These are phyloP conservation scores for Suhomyces taliae DNA, from an alignment of 1,139 yeast genomes.

Conservation along the genomic window DNA sequence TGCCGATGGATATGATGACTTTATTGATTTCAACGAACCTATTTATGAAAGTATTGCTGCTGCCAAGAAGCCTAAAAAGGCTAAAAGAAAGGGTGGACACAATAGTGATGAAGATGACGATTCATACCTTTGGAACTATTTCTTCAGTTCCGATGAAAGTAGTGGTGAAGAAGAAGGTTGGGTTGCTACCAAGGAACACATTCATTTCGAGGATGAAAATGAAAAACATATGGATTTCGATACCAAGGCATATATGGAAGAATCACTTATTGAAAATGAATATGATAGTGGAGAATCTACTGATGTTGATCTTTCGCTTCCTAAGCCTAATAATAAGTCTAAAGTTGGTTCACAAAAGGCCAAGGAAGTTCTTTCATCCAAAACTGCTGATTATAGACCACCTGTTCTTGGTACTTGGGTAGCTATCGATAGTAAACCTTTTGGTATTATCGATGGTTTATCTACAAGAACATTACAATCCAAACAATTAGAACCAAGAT, in stretches of 20 bases:
- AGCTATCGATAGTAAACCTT: slow-evolving; percentile 74
- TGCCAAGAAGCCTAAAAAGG: slow-evolving; percentile 7
- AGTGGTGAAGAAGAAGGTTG: slow-evolving; percentile 23
- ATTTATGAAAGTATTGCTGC: slow-evolving; percentile 4
- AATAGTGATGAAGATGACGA: slow-evolving; percentile 53
- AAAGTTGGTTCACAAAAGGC: slow-evolving; percentile 72
- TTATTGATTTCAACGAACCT: slow-evolving; percentile 19
- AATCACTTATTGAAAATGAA: slow-evolving; percentile 22
- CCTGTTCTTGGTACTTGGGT: slow-evolving; percentile 94
- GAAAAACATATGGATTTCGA: slow-evolving; percentile 1
- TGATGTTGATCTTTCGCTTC: slow-evolving; percentile 80
- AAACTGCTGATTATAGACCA: slow-evolving; percentile 82
- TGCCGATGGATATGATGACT: slow-evolving; percentile 24
- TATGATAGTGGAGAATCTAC: slow-evolving; percentile 79
- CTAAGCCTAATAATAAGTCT: slow-evolving; percentile 57
- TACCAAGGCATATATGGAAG: slow-evolving; percentile 8
- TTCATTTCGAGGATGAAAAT: slow-evolving; percentile 2
- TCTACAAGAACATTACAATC: slow-evolving; percentile 70
- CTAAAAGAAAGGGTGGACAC: slow-evolving; percentile 17
- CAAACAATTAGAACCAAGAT: slow-evolving; percentile 19
- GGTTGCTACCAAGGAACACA: slow-evolving; percentile 6
- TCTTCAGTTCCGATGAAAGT: slow-evolving; percentile 47
- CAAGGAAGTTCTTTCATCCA: slow-evolving; percentile 84
- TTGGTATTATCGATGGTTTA: slow-evolving; percentile 91
- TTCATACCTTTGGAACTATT: slow-evolving; percentile 56